phyloP scores from a whole-genome alignment of 1,139 yeast species.

The Meyerozyma athensensis region DNA sequence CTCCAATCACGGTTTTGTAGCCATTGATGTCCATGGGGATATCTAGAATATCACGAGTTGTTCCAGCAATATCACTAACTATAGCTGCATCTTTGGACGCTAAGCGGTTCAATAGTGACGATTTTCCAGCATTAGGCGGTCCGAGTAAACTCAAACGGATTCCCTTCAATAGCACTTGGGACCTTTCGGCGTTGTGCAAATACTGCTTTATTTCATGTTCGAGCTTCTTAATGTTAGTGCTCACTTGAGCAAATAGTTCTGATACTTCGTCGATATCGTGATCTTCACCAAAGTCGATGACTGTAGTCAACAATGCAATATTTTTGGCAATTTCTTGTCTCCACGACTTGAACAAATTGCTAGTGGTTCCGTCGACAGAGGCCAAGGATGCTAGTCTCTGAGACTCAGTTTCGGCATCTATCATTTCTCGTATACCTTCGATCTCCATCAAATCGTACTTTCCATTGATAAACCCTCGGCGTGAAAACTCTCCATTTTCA shows the following conservation, averaged over 20 bases:
- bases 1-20: constrained; percentile 77
- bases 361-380: constrained; percentile 68
- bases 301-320: constrained; percentile 76
- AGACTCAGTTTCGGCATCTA: constrained; percentile 91
- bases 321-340: constrained; percentile 57
- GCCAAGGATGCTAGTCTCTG: constrained; percentile 74
- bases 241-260: constrained; percentile 47
- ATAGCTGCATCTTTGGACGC: constrained; percentile 84
- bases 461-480: constrained; percentile 73
- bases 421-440: constrained; percentile 85
- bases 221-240: constrained; percentile 34
- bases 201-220: constrained; percentile 44
- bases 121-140: constrained; percentile 96
- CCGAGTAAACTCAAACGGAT: constrained; percentile 73
- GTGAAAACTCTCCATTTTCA: constrained; percentile 88
- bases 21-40: constrained; percentile 80
- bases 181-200: constrained; percentile 47
- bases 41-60: constrained; percentile 87
- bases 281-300: constrained; percentile 95
- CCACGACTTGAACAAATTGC: constrained; percentile 57
- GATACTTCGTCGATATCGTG: constrained; percentile 69
- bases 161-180: constrained; percentile 69
- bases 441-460: constrained; percentile 71
- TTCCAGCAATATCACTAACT: constrained; percentile 89
- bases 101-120: constrained; percentile 69